Base-by-base conservation (phyloP, 164 flowering plant species). In the Magnolia sinica region DNA sequence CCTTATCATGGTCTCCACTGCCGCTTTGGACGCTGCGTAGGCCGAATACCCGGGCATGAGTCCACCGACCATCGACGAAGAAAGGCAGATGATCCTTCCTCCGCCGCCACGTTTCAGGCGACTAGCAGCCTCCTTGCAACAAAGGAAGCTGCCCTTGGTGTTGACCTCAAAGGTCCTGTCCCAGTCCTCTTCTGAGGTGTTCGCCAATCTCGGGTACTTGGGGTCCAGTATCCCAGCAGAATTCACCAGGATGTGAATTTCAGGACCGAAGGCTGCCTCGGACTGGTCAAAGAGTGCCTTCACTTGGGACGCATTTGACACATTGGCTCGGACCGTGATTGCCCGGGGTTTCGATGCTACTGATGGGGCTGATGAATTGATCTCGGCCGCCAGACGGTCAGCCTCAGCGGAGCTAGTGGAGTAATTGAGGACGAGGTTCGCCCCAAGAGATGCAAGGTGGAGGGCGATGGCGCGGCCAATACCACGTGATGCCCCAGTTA, bases 401-500 rank as follows among this genome's bases (percentile, higher is more conserved):
- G 87, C 83, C 64, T 75, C 78, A 65, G 80, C 68, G 8, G 84
- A 71, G 77, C 72, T 77, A 81, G 86, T 77, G 51, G 82, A 24
- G 82, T 85, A 88, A 74, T 84, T 87, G 84, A 88, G 74, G 68
- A 84, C 81, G 55, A 87, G 50, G 20, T 75, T 81, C 6, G 91
- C 88, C 22, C 89, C 91, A 74, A 88, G 87, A 52, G 85, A 80
- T 22, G 84, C 82, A 13, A 88, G 79, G 74, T 88, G 88, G 73
- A 79, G 77, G 37, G 91, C 83, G 51, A 87, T 79, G 67, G 80
- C 87, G 5, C 79, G 75, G 58, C 91, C 91, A 19, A 88, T 88
- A 0, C 91, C 91, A 4, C 91, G 85, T 2, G 91, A 88, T 2
- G 85, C 82, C 24, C 91, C 91, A 27, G 91, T 88, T 37, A 88